Evolutionary conservation across 768 basidiomycete genomes (phyloP).

Genomic region (Coprinopsis sp.): DNA sequence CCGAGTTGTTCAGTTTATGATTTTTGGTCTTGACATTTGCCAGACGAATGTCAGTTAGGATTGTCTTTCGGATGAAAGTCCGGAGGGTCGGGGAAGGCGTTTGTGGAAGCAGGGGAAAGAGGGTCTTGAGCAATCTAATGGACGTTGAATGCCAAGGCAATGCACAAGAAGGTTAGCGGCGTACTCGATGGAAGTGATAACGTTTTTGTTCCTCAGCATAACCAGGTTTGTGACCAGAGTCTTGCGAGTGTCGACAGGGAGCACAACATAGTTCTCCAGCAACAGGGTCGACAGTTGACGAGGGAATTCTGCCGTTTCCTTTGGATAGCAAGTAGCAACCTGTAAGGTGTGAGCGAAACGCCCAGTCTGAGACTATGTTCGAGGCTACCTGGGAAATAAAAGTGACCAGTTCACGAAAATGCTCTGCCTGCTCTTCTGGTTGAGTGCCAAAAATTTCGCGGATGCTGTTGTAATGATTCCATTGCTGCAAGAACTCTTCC

Average conservation of each 20-base stretch:
- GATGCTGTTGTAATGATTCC: conserved; percentile 89
- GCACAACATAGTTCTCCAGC: conserved; percentile 68
- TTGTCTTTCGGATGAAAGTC: conserved; percentile 85
- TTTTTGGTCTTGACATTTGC: conserved; percentile 88
- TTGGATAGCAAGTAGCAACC: conserved; percentile 93
- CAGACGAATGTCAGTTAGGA: conserved; percentile 87
- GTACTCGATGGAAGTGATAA: conserved; percentile 89
- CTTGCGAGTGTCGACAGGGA: conserved; percentile 79
- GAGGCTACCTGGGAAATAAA: conserved; percentile 80
- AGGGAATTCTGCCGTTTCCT: conserved; percentile 84
- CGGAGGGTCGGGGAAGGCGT: conserved; percentile 84
- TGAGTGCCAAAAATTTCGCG: conserved; percentile 79
- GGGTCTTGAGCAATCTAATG: conserved; percentile 75
- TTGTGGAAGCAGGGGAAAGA: conserved; percentile 95
- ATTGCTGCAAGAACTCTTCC: conserved; percentile 96
- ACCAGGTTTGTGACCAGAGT: conserved; percentile 87
- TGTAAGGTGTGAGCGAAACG: conserved; percentile 20
- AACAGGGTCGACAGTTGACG: conserved; percentile 73
- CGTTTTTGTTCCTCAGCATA: conserved; percentile 88
- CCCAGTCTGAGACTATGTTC: neutral
- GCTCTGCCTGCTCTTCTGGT: conserved; percentile 79
- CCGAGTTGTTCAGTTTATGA: conserved; percentile 92
- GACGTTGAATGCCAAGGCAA: conserved; percentile 4
- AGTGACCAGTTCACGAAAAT: conserved; percentile 81
- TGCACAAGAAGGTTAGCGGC: conserved; percentile 22